Evolutionary conservation across 257 asterid species (phyloP).

Genomic region (Penstemon barbatus): DNA sequence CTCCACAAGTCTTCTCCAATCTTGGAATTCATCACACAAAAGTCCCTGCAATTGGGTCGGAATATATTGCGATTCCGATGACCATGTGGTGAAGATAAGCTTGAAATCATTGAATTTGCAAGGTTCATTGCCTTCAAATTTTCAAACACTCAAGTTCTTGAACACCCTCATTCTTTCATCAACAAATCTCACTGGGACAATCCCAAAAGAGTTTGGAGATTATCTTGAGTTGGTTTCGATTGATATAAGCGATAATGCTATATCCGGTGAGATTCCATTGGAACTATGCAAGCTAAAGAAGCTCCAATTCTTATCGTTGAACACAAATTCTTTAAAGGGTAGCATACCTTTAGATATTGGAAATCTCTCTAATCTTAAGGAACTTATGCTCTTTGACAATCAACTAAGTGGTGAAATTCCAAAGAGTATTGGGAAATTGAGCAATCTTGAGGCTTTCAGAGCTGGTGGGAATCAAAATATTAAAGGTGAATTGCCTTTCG

Average conservation of each 20-base stretch:
- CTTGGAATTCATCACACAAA: conserved; percentile 59
- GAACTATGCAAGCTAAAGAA: conserved; percentile 59
- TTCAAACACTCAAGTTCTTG: conserved; percentile 55
- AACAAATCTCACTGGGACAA: conserved; percentile 72
- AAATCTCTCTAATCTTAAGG: conserved; percentile 48
- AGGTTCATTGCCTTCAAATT: conserved; percentile 78
- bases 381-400: conserved; percentile 71
- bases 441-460: conserved; percentile 58
- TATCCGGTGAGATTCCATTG: conserved; percentile 73
- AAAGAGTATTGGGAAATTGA: conserved; percentile 54
- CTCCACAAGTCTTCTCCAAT: conserved; percentile 40
- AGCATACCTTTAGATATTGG: conserved; percentile 65
- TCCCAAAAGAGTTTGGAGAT: conserved; percentile 74
- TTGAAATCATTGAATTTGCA: conserved; percentile 62
- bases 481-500: conserved; percentile 65
- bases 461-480: conserved; percentile 94
- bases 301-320: conserved; percentile 51
- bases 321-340: conserved; percentile 66
- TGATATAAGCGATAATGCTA: conserved; percentile 70
- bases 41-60: conserved; percentile 88
- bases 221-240: conserved; percentile 47
- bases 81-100: conserved; percentile 54
- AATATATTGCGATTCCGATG: conserved; percentile 58
- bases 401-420: conserved; percentile 84
- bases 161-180: conserved; percentile 67